phyloP scores from a whole-genome alignment of 23 red algal genomes.

The Porphyridium purpureum region DNA sequence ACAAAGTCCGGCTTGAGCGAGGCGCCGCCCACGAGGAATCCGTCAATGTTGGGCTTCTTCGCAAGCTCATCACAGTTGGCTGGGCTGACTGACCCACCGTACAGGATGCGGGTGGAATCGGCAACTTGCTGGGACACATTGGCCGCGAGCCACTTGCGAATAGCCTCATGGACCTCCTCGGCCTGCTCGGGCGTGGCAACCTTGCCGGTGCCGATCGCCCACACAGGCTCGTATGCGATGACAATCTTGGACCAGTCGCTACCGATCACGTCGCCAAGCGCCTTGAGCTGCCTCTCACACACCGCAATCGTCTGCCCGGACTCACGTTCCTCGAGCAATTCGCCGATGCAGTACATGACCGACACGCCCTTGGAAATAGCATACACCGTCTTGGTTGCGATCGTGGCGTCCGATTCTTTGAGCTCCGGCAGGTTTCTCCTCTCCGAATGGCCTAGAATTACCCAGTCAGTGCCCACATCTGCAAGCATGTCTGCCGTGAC shows the following conservation, averaged over 20 bases:
- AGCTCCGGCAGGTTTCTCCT: slow-evolving; percentile 58
- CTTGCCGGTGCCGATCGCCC: slow-evolving; percentile 97
- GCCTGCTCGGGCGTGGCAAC: slow-evolving; percentile 94
- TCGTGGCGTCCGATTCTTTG: slow-evolving; percentile 28
- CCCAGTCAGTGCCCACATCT: slow-evolving; percentile 70
- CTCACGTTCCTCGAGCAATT: slow-evolving; percentile 74
- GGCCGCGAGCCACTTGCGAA: slow-evolving; percentile 40
- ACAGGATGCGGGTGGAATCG: slow-evolving; percentile 46
- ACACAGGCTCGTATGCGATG: slow-evolving; percentile 94
- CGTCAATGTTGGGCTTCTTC: slow-evolving; percentile 67
- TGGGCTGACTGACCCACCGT: slow-evolving; percentile 77
- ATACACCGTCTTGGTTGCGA: slow-evolving; percentile 58
- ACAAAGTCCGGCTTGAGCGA: slow-evolving; percentile 68
- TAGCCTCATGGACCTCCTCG: slow-evolving; percentile 48
- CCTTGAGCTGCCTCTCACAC: slow-evolving; percentile 56
- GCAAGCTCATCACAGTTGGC: slow-evolving; percentile 75
- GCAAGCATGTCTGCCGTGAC: slow-evolving; percentile 48
- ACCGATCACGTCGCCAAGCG: slow-evolving; percentile 19
- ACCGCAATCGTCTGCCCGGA: slow-evolving; percentile 58
- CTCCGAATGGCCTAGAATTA: slow-evolving; percentile 89
- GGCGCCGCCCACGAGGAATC: slow-evolving; percentile 88
- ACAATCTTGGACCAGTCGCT: slow-evolving; percentile 60
- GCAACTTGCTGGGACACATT: slow-evolving; percentile 39
- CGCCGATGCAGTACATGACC: slow-evolving; percentile 90
- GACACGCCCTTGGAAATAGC: slow-evolving; percentile 31